These are phyloP conservation scores for Pyrenochaeta sp. DNA, from an alignment of 2,329 filamentous ascomycete species.

Conservation along the genomic window DNA sequence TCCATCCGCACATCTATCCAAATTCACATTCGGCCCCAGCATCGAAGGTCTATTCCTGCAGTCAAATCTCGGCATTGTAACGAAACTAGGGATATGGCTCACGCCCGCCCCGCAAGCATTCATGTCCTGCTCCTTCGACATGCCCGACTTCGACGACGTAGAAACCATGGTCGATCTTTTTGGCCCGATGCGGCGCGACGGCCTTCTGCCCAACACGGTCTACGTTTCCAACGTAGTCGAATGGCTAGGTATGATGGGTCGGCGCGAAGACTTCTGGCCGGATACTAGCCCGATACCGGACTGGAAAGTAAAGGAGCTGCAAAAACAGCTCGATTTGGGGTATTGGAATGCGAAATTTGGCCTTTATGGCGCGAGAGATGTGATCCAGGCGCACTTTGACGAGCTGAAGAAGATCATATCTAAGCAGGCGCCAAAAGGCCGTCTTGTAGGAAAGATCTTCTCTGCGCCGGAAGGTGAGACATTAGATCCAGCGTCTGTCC, in stretches of 20 bases:
- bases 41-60: conserved; percentile 60
- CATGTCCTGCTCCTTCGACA: conserved; percentile 58
- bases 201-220: conserved; percentile 54
- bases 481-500: conserved; percentile 49
- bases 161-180: conserved; percentile 57
- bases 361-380: conserved; percentile 53
- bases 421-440: conserved; percentile 50
- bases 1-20: conserved; percentile 49
- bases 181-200: conserved; percentile 55
- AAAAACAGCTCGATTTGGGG: conserved; percentile 53
- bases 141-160: conserved; percentile 57
- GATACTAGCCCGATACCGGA: conserved; percentile 56
- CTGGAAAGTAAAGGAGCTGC: conserved; percentile 56
- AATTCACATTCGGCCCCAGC: conserved; percentile 50
- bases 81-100: conserved; percentile 48
- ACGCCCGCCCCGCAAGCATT: conserved; percentile 53
- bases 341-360: conserved; percentile 59
- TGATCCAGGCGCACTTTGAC: conserved; percentile 57
- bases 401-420: conserved; percentile 50
- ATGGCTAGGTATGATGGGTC: conserved; percentile 55
- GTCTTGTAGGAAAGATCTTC: conserved; percentile 51
- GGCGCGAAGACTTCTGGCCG: conserved; percentile 56
- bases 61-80: conserved; percentile 62
- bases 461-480: conserved; percentile 49
- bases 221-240: conserved; percentile 59